Conservation (phyloP, 2,329 filamentous ascomycete genomes). For the Hypoxylon rubiginosum region DNA sequence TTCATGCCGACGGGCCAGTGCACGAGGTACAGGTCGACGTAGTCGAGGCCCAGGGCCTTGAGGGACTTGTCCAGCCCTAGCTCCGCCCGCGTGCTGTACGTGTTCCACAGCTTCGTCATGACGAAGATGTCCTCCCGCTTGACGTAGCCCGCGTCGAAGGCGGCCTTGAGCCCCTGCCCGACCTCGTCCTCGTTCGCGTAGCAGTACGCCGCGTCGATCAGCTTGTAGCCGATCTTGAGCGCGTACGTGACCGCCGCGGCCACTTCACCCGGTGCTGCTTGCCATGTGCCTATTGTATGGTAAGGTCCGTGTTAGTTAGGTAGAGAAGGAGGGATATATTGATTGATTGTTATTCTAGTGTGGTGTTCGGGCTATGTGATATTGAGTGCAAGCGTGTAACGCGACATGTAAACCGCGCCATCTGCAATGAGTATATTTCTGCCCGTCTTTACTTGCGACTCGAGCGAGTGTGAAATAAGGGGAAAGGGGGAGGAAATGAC, state of each 20-base stretch:
- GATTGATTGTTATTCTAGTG: not conserved
- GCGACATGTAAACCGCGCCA: not conserved
- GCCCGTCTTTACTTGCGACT: not conserved
- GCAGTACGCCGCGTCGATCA: conserved; percentile 80
- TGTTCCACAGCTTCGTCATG: conserved; percentile 88
- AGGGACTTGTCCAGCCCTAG: conserved; percentile 79
- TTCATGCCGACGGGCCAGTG: conserved; percentile 90
- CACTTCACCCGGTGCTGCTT: conserved; percentile 71
- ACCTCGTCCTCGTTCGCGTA: conserved; percentile 89
- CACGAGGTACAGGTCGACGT: conserved; percentile 85
- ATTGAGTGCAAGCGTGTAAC: no score
- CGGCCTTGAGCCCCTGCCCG: conserved; percentile 80
- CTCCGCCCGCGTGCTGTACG: conserved; percentile 78
- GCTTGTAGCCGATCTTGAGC: conserved; percentile 68
- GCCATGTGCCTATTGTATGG: conserved; percentile 70
- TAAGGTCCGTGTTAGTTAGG: conserved; percentile 20
- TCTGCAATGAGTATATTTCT: not conserved
- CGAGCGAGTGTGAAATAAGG: no score
- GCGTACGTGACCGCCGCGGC: conserved; percentile 70
- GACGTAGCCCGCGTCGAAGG: conserved; percentile 75
- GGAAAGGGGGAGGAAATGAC: conserved; percentile 13
- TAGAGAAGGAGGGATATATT: no score
- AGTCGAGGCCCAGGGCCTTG: conserved; percentile 79
- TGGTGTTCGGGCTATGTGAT: not conserved
- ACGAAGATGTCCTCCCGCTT: conserved; percentile 86